A percentile compares a stretch with the other conserved stretches of the same genome.
Evolutionary conservation across 2,329 filamentous ascomycete genomes (phyloP).

Genomic region (Aschersonia sp.): DNA sequence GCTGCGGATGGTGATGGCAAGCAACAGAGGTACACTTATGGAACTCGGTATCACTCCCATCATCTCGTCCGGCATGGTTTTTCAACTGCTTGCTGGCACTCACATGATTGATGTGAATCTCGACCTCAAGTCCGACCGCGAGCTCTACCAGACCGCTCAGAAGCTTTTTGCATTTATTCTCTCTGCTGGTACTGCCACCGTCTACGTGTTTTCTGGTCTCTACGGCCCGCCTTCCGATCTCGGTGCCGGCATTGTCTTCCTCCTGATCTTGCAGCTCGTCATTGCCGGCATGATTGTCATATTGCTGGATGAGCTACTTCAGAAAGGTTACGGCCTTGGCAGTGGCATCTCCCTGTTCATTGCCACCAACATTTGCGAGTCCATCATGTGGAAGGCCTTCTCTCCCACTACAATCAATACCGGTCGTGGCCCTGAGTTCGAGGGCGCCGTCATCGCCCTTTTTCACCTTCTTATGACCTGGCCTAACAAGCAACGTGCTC

Average conservation of each 20-base stretch:
- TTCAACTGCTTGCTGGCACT: constrained; percentile 98
- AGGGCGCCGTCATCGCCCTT: constrained; percentile 93
- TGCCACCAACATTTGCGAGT: constrained; percentile 99
- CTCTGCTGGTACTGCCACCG: constrained; percentile 91
- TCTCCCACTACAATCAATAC: constrained; percentile 99
- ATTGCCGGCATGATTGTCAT: constrained; percentile 98
- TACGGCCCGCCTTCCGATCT: constrained; percentile 96
- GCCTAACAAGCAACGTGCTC: constrained; percentile 97
- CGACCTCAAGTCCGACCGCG: constrained; percentile 98
- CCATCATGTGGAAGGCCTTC: constrained; percentile 99
- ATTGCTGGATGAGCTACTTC: constrained; percentile 94
- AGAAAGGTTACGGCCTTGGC: constrained; percentile 98
- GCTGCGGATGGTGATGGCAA: constrained; percentile 99
- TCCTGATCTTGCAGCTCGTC: constrained; percentile 94
- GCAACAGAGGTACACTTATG: constrained; percentile 94
- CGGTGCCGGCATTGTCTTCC: constrained; percentile 93
- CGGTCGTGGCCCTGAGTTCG: constrained; percentile 95
- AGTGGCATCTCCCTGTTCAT: constrained; percentile 99
- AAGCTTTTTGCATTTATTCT: constrained; percentile 98
- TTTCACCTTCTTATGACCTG: constrained; percentile 97
- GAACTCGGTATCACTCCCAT: constrained; percentile 96
- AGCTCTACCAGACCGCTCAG: constrained; percentile 99
- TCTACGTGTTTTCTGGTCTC: constrained; percentile 95
- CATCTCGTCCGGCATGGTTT: constrained; percentile 99
- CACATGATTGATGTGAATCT: constrained; percentile 99